Base-by-base conservation (phyloP, 2,329 filamentous ascomycete species). In the Fusarium sambucinum region DNA sequence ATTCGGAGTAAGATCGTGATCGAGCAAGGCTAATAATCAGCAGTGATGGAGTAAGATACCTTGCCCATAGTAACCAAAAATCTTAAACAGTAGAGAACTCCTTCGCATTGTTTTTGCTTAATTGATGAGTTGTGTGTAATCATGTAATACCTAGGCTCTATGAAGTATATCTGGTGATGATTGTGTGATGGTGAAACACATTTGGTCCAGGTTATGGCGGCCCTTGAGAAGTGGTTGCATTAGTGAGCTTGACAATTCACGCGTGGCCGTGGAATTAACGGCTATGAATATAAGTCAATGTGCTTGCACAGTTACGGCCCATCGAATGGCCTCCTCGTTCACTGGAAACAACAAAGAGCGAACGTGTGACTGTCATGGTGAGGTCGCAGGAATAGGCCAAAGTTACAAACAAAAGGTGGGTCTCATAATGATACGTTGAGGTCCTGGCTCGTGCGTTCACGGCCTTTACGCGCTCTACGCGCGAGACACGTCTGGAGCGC, bases 401-500 rank as follows among this genome's bases (percentile, higher is more conserved):
- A 19, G 27, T 45, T 35, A 19, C 30, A 35, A 59, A 19, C 30
- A 35, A 59, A 16, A n/a, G 35, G 54, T 37, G 54, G 56, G 64
- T 53, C 58, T 63, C 44, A 57, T 50, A 27, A 51, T 30, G 23
- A 27, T 27, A 40, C 19, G 19, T 45, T 45, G 38, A 55, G 23
- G 47, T 48, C 55, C 50, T 64, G 70, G 66, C 61, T 68, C 58
- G 54, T 60, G 65, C 68, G 66, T 69, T 55, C 56, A 69, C 61
- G 33, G 58, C 57, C 65, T 66, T 69, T 70, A 74, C 71, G 71
- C 71, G 69, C 59, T 59, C 40, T 44, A 55, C 66, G 68, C 59
- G 63, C 69, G 67, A 64, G 68, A 75, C 77, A 76, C 77, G 77
- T 67, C 33, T 27, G 7, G 51, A 61, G 75, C 79, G 78, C 79